Evolutionary conservation across 1,284 basidiomycete species (phyloP), one percentile per base, ranked within the genome.

Genomic region (Leucoagaricus sp.): DNA sequence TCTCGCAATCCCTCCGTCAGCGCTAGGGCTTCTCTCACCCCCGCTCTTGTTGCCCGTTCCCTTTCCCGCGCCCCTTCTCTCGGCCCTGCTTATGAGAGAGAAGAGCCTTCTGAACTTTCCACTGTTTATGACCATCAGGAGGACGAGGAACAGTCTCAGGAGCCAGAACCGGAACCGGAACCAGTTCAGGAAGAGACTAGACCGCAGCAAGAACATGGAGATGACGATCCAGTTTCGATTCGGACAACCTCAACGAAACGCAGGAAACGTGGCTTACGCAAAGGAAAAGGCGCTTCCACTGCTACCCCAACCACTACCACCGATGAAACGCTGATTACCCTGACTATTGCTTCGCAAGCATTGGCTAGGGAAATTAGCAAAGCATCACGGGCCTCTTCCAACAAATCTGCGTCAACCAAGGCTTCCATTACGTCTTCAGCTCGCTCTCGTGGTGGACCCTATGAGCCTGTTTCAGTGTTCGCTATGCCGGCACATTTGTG

Each of bases 311-410:
- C 63, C 9, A 61, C 72, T 31, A 67, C 72, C 33, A 75, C 77
- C 55, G 84, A 86, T 56, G 76, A 78, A 51, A 85, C 82, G 3
- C 74, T 91, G 59, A 80, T 82, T 10, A 87, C 86, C 7, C 82
- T 95, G 31, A 93, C 92, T 3, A 80, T 80, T 49, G 93, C 89
- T 1, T 91, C 89, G 4, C 91, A 96, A 68, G 80, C 84, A 7
- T 80, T 96, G 28, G 94, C 91, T 13, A 81, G 93, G 58, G 91
- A 95, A 73, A 83, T 96, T 60, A 90, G 87, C 67, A 80, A 80
- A 59, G 84, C 82, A 8, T 78, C 76, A 21, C 75, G 71, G 60
- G 65, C 67, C 12, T 75, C 76, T 19, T 72, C 72, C 4, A 62
- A 63, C 31, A 65, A 64, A 50, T 73, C 72, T 13, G 60, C 60